Base-by-base conservation (phyloP, 331 rosid species). In the Cydonia oblonga region DNA sequence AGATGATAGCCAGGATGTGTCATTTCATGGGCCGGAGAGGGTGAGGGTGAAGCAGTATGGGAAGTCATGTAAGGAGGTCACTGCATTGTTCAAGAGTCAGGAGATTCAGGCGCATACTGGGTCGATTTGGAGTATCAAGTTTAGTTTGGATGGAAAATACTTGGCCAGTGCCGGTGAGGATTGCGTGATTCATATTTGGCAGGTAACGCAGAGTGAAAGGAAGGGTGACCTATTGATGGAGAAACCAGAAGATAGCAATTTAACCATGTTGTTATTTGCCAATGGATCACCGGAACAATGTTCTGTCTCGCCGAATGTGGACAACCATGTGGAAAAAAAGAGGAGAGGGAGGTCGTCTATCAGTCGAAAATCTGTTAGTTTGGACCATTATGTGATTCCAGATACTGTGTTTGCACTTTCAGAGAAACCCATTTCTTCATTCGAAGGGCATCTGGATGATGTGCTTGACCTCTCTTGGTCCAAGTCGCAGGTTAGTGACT, bases 391-490 rank as follows among this genome's bases (percentile, higher is more conserved):
- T 22, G 78, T 78, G 46, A 87, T 91, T 75, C 96, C 99, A 0
- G 92, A 88, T 38, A 86, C 81, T 25, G 82, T 90, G 44, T 95
- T 95, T 79, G 91, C 84, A 18, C 90, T 95, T 12, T 75, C 93
- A 19, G 99, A 95, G 53, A 95, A 90, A 76, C 97, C 99, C 38
- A 6, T 82, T 68, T 95, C 85, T 83, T 91, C 99, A 69, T 90
- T 95, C 56, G 82, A 83, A 78, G 99, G 99, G 18, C 99, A 95
- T 84, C 75, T 67, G 3, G 73, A 88, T 82, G 99, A 87, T 76
- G 99, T 95, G 75, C 97, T 95, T 75, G 99, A 95, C 62, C 96
- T 95, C 33, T 95, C 99, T 5, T 95, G 99, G 99, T 95, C 99
- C 82, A 95, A 91, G 82, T 89, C 96, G 71, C 97, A 95, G 99